Evolutionary conservation across 225 moss, liverwort and hornwort genomes (phyloP).

Genomic region (Straminergon stramineum): DNA sequence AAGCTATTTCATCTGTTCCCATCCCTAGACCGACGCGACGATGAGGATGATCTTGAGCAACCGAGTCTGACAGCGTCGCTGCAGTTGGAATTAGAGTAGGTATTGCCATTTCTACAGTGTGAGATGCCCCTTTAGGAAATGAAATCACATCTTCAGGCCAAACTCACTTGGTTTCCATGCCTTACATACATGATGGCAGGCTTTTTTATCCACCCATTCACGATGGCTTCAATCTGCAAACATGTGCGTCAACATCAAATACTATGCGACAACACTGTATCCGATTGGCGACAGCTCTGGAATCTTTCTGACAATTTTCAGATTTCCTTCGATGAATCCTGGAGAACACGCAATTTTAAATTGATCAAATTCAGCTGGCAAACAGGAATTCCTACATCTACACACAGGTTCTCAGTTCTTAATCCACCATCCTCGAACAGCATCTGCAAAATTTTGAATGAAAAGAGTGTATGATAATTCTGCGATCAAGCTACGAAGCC

Average conservation of each 20-base stretch:
- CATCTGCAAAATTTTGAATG: background rate
- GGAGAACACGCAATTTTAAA: background rate
- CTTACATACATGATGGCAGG: background rate
- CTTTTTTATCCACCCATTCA: background rate
- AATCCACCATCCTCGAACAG: background rate
- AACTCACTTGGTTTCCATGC: slow-evolving; percentile 4
- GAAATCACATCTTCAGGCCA: background rate
- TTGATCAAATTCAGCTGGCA: background rate
- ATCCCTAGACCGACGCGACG: slow-evolving; percentile 8
- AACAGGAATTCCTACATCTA: background rate
- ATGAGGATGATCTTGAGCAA: slow-evolving; percentile 16
- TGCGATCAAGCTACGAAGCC: background rate
- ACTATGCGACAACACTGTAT: background rate
- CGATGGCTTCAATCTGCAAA: background rate
- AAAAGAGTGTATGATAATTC: background rate
- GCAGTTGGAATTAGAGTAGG: slow-evolving; percentile 11
- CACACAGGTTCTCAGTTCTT: background rate
- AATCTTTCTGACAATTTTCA: background rate
- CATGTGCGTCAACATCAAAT: background rate
- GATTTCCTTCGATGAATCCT: background rate
- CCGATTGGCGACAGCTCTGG: background rate
- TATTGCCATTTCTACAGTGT: slow-evolving; percentile 19
- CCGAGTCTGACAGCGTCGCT: slow-evolving; percentile 6
- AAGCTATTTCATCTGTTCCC: slow-evolving; percentile 3
- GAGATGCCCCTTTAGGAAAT: background rate